Evolutionary conservation across 306 rosid genomes (phyloP).

Genomic region (Prosopis cineraria): DNA sequence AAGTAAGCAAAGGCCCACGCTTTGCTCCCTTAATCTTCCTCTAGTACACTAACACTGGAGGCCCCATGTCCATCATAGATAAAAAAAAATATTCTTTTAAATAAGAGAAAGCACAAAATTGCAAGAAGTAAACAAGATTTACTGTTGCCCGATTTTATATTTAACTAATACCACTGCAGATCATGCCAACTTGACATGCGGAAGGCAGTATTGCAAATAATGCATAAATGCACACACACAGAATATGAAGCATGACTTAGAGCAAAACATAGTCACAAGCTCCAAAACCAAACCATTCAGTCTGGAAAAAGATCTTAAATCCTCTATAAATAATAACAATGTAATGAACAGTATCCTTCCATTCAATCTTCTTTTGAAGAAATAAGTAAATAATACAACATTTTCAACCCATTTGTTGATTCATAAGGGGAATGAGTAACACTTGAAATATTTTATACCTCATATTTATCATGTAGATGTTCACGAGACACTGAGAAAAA

Average conservation of each 20-base stretch:
- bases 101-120: not conserved
- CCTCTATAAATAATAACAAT: not conserved
- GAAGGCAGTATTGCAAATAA: not conserved
- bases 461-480: slow-evolving; percentile 50
- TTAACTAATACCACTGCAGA: not conserved
- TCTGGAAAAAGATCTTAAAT: not conserved
- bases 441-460: slow-evolving; percentile 50
- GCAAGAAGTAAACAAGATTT: not conserved
- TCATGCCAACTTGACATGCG: not conserved
- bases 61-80: not conserved
- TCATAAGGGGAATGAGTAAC: slow-evolving; percentile 25
- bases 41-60: too few species aligned
- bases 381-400: not conserved
- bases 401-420: not conserved
- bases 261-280: not conserved
- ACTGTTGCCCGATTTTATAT: not conserved
- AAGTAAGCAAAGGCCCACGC: too few species aligned
- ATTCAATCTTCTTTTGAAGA: not conserved
- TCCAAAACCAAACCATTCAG: not conserved
- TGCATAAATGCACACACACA: not conserved
- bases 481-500: slow-evolving; percentile 62
- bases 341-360: not conserved
- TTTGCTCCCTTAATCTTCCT: too few species aligned
- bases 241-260: not conserved
- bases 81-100: not conserved